These are phyloP conservation scores for Dictyostelium purpureum DNA, from an alignment of 78 protist species.

Conservation along the genomic window DNA sequence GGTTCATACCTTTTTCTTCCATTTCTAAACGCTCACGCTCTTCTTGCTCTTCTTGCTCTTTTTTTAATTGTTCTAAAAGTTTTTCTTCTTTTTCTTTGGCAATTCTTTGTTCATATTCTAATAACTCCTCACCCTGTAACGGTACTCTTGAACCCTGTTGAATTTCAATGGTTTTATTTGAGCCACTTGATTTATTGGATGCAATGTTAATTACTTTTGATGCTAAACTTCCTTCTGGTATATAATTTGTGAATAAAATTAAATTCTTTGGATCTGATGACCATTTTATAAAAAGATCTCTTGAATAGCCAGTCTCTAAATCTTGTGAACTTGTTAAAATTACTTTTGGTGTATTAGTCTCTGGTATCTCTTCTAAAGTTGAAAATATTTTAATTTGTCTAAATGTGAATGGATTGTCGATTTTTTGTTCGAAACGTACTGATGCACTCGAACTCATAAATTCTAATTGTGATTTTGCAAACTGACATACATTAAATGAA, in stretches of 20 bases:
- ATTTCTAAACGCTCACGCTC: not conserved
- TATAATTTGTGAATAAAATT: constrained; percentile 30
- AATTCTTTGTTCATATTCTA: constrained; percentile 7
- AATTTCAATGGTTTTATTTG: not conserved
- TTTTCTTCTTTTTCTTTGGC: constrained; percentile 11
- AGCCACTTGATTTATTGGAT: not conserved
- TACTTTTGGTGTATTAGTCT: not conserved
- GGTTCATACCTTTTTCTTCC: not conserved
- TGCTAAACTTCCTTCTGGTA: constrained; percentile 15
- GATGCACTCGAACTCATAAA: constrained; percentile 85
- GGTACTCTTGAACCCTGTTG: constrained; percentile 20
- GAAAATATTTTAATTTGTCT: constrained; percentile 30
- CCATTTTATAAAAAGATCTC: constrained; percentile 69
- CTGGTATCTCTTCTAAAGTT: not conserved
- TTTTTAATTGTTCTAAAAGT: not conserved
- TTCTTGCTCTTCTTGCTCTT: constrained; percentile 39
- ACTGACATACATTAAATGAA: constrained; percentile 71
- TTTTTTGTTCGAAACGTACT: constrained; percentile 33
- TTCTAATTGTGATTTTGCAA: constrained; percentile 84
- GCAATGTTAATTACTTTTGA: not conserved
- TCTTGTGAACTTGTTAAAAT: constrained; percentile 49
- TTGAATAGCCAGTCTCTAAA: constrained; percentile 53
- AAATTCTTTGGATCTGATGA: constrained; percentile 27
- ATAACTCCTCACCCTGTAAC: constrained; percentile 44
- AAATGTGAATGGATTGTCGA: constrained; percentile 53